These are phyloP conservation scores for Circinella umbellata DNA, from an alignment of 371 early-diverging fungal species.

Conservation along the genomic window DNA sequence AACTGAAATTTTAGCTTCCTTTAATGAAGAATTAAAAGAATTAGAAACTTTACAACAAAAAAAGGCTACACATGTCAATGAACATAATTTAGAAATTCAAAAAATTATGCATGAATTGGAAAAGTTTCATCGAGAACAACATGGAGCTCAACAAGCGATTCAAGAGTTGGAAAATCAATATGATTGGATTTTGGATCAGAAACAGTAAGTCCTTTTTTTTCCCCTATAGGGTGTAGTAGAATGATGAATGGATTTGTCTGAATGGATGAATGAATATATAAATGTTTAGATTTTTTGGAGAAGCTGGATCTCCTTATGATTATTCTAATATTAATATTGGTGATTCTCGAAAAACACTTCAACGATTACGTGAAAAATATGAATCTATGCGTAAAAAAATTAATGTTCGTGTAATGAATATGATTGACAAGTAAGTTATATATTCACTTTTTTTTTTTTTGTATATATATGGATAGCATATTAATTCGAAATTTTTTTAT, in stretches of 20 bases:
- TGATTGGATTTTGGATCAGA: slow-evolving; percentile 90
- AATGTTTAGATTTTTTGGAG: slow-evolving; percentile 82
- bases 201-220: slow-evolving; percentile 59
- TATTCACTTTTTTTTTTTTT: neutral
- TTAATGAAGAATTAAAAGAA: slow-evolving; percentile 55
- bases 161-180: slow-evolving; percentile 65
- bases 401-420: slow-evolving; percentile 94
- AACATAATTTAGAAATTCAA: slow-evolving; percentile 71
- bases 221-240: no score
- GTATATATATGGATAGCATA: no score
- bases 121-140: slow-evolving; percentile 66
- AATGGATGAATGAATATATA: no score
- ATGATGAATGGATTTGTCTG: no score
- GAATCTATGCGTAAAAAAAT: slow-evolving; percentile 85
- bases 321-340: slow-evolving; percentile 72
- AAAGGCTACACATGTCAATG: slow-evolving; percentile 65
- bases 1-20: slow-evolving; percentile 29
- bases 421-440: slow-evolving; percentile 84
- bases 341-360: slow-evolving; percentile 73
- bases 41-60: slow-evolving; percentile 67
- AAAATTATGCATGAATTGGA: slow-evolving; percentile 77
- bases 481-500: no score
- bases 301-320: slow-evolving; percentile 80
- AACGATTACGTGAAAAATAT: slow-evolving; percentile 74
- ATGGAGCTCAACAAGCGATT: slow-evolving; percentile 55